Base-by-base conservation (phyloP, 371 early-diverging fungal genomes). In the Mortierella sp. region DNA sequence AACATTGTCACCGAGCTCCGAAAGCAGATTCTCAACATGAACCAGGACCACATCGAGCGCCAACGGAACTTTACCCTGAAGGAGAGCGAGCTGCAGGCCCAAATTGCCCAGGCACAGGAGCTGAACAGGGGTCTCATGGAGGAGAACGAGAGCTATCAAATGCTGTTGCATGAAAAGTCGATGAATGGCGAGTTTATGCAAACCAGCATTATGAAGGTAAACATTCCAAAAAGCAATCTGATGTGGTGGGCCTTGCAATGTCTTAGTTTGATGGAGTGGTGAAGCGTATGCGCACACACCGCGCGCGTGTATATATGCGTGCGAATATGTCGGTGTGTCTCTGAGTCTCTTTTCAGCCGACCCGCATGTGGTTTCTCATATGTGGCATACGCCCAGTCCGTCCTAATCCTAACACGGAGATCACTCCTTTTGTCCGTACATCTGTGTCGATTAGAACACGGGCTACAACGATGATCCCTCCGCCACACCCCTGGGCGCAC, bases 71-170 rank as follows among this genome's bases (percentile, higher is more conserved):
- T 41, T 56, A 73, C n/a, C 24, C 48, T 81, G 14, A 72, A 71
- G 58, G 78, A 78, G 48, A 46, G 68, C 10, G 79, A 77, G n/a
- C 88, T 95, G 29, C 93, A 93, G 75, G 88, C 90, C 48, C 92
- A 95, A 70, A 87, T 92, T 29, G 78, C 79, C 70, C 94, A 94
- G 83, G 90, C 95, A 18, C 92, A 92, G 56, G 92, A 93, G 54
- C 78, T 95, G 74, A 96, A 96, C 84, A 89, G 89, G 73, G 89
- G 92, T 3, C 87, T 96, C 72, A 93, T 93, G 93, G 96, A 96
- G 78, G 97, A 96, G 71, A 96, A 95, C 87, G 97, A 96, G 86
- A 93, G 95, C 63, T 96, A 93, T 88, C 97, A 96, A 83, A 88
- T 95, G 41, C 88, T 97, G 71, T 80, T 96, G 77, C 95, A 95